Base-by-base conservation (phyloP, 345 rosid species). In the Gossypioides kirkii region DNA sequence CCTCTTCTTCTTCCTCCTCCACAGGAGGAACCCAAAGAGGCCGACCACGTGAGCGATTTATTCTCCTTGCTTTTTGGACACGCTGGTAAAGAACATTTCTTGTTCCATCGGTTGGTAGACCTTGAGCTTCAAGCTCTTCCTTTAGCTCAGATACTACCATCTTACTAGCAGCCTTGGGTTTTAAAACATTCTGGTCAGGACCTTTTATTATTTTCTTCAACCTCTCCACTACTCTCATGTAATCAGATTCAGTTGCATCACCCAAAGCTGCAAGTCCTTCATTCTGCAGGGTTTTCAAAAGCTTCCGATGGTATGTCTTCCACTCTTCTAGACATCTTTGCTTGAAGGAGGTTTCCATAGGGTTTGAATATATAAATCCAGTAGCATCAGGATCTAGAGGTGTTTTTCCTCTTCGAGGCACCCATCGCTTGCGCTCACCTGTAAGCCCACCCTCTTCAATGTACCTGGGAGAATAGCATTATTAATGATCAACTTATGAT, bases 11-110 rank as follows among this genome's bases (percentile, higher is more conserved):
- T 45, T 90, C 92, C 83, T 92, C 98, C 79, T 90, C 93, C 25
- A 94, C 86, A 20, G 97, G 98, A 81, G 97, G 98, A 78, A 94
- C 96, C 98, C 98, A 94, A 53, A 94, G 97, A 49, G 98, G 98
- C 53, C 97, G 85, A 54, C 97, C 97, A 43, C 97, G 97, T 58
- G 98, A 94, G 45, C 94, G 97, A 83, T 94, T 94, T 71, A 94
- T 91, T 80, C 98, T 88, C 84, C 98, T 90, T 76, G 97, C 97
- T 77, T 94, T 94, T 76, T 94, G 98, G 38, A 94, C 98, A 64
- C 98, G 97, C 87, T 94, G 98, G 84, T 94, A 94, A 74, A 94
- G 96, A 75, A 94, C 89, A 87, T 89, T 94, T 82, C 97, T 92
- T 22, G 98, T 90, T 80, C 98, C 98, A 88, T 94, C 98, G 70